Evolutionary conservation across 2,329 filamentous ascomycete genomes (phyloP).

Genomic region (Xylaria sp.): DNA sequence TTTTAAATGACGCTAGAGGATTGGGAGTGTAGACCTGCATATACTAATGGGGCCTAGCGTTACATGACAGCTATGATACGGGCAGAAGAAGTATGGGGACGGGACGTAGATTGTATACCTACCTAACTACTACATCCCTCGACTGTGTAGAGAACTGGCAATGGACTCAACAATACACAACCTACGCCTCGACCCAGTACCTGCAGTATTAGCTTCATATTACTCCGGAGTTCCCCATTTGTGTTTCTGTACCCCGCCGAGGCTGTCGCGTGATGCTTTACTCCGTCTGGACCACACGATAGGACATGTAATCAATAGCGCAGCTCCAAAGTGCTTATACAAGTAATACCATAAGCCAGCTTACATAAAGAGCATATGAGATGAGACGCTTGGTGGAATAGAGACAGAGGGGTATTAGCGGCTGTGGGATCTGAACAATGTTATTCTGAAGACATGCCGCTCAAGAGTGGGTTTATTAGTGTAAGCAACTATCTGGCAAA

Average conservation of each 20-base stretch:
- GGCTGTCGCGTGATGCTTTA: conserved; percentile 4
- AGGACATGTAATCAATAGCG: neutral
- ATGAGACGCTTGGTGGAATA: neutral
- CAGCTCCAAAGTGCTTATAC: neutral
- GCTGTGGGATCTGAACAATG: neutral
- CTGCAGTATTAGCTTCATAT: neutral
- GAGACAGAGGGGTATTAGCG: neutral
- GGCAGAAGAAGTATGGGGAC: neutral
- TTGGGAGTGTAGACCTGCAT: conserved; percentile 12
- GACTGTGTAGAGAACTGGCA: neutral
- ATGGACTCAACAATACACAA: neutral
- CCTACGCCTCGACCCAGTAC: neutral
- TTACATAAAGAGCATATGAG: neutral
- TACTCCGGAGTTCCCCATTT: neutral
- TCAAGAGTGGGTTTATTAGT: too few species aligned
- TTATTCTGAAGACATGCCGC: too few species aligned
- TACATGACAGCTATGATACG: neutral
- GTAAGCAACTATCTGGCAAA: too few species aligned
- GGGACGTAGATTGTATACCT: too few species aligned
- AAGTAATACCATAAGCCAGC: neutral
- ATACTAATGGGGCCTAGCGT: conserved; percentile 28
- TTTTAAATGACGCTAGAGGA: conserved; percentile 29
- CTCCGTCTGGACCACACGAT: neutral
- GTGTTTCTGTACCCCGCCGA: too few species aligned
- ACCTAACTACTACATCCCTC: neutral